Percentiles rank a stretch among this genome's conserved stretches.
Conservation (phyloP, 805 yeast species). For the Ogataea thermomethanolica region DNA sequence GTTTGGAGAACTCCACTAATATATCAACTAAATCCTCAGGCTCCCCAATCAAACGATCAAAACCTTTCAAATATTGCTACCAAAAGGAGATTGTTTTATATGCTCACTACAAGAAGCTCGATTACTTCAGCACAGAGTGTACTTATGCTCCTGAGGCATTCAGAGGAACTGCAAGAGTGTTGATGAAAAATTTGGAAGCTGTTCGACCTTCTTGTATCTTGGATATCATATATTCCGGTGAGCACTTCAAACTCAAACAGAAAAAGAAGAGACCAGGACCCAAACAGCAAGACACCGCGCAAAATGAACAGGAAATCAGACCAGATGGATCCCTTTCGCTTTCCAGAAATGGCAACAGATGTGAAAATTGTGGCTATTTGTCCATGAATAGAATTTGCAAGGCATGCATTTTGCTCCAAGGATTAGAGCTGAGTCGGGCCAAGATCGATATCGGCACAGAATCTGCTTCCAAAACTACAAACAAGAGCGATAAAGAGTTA, state of each 20-base stretch:
- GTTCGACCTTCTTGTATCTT: conserved; percentile 90
- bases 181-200: conserved; percentile 85
- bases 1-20: conserved; percentile 83
- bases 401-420: conserved; percentile 86
- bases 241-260: conserved; percentile 64
- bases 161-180: conserved; percentile 92
- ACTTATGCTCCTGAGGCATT: conserved; percentile 98
- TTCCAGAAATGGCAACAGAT: conserved; percentile 58
- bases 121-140: conserved; percentile 96
- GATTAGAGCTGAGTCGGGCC: conserved; percentile 74
- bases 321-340: conserved; percentile 61
- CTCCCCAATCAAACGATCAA: conserved; percentile 88
- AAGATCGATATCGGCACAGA: conserved; percentile 54
- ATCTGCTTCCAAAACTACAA: conserved; percentile 33
- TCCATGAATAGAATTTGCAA: conserved; percentile 88
- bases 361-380: conserved; percentile 88
- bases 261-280: conserved; percentile 38
- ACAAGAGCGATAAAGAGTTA: conserved; percentile 62
- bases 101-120: conserved; percentile 93
- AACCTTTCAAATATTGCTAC: conserved; percentile 93
- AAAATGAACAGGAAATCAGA: conserved; percentile 51
- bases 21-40: conserved; percentile 80
- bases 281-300: conserved; percentile 41
- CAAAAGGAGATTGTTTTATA: conserved; percentile 96
- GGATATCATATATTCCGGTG: conserved; percentile 94